Base-by-base conservation (phyloP, 768 basidiomycete species). In the Pulveroboletus sp. region DNA sequence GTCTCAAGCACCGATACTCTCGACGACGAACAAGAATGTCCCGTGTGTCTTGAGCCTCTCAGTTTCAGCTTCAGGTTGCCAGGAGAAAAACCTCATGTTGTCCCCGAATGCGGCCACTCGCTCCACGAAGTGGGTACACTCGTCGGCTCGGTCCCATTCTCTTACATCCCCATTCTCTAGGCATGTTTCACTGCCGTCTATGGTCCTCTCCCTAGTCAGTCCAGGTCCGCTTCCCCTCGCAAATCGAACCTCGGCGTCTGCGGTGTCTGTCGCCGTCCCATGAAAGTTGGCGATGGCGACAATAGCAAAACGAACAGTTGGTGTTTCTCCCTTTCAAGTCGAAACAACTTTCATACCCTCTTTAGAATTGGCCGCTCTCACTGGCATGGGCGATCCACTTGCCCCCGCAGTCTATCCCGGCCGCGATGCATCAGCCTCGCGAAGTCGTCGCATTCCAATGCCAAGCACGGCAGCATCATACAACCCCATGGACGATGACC, bases 111-210 rank as follows among this genome's bases (percentile, higher is more conserved):
- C 59, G 94, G 96, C 33, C 96, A 99, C 73, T 87, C 92, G 32
- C 81, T 99, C n/a, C 96, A 97, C 71, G 86, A 93, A 76, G 92
- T 86, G 49, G 56, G 74, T 45, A 5, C 11, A 2, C 31, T 26
- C 14, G 38, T 39, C 33, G 7, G 2, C 31, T 12, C 15, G 1
- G 11, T 36, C 37, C 38, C 45, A 9, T 46, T 52, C 42, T 44
- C 18, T 58, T 45, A 21, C 43, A 51, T 17, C 50, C 43, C 49
- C 18, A 1, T 28, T 38, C n/a, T 37, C 15, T 46, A 95, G 89
- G 95, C 93, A 14, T 99, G 96, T 69, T 98, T 97, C 67, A 89
- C 85, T 14, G 92, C 93, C 6, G 95, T 98, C 5, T 99, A 99
- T 68, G 95, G 94, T 12, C 90, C 90, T 6, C 85, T 87, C 10